phyloP scores from a whole-genome alignment of 805 yeast genomes.

The Hanseniaspora nectarophila region DNA sequence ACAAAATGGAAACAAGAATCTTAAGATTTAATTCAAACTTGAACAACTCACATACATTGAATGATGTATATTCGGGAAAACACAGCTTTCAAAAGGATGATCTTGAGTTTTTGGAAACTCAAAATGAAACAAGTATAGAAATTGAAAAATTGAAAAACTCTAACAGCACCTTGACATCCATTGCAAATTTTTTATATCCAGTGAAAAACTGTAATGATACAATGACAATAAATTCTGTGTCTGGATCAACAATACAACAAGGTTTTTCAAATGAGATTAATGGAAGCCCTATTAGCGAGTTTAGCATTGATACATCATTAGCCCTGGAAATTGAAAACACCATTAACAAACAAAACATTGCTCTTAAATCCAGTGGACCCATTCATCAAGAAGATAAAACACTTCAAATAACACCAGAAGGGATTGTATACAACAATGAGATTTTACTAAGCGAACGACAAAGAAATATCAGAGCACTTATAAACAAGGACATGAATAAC shows the following conservation, averaged over 20 bases:
- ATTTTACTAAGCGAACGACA: not conserved
- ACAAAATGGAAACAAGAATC: constrained; percentile 1
- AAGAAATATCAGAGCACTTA: not conserved
- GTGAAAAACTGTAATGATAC: not conserved
- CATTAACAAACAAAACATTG: not conserved
- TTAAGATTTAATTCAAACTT: constrained; percentile 3
- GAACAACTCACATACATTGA: not conserved
- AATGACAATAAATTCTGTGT: not conserved
- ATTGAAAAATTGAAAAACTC: not conserved
- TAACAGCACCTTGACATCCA: not conserved
- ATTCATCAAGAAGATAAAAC: not conserved
- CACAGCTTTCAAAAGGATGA: constrained; percentile 6
- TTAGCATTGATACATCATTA: not conserved
- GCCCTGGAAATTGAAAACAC: not conserved
- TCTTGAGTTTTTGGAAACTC: not conserved
- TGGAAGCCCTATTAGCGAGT: not conserved
- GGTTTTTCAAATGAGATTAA: not conserved
- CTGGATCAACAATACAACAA: not conserved
- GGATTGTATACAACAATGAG: not conserved
- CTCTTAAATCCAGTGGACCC: not conserved
- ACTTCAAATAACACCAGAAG: not conserved
- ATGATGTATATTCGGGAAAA: not conserved
- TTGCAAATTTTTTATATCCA: not conserved
- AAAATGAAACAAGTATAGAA: not conserved
- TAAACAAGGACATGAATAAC: not conserved